A percentile compares a stretch with the other conserved stretches of the same genome.
These are phyloP conservation scores for Metarhizium robertsii DNA, from an alignment of 2,329 filamentous ascomycete species.

Conservation along the genomic window DNA sequence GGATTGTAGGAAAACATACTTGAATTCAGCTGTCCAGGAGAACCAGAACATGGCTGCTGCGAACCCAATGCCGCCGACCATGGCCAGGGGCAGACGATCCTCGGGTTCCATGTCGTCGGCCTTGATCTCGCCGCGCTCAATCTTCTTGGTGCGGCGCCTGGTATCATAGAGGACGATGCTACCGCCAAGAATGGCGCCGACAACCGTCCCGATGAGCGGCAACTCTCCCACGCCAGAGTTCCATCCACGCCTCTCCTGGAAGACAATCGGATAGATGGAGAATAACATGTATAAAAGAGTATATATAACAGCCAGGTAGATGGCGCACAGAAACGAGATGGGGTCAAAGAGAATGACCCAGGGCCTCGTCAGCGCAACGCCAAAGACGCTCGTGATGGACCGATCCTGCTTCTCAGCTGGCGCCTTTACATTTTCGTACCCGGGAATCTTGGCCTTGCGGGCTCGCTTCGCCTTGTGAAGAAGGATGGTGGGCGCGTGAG, in stretches of 20 bases:
- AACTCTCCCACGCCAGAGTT: constrained; percentile 42
- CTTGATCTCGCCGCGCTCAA: constrained; percentile 24
- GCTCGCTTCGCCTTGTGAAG: constrained; percentile 44
- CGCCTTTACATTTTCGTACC: constrained; percentile 42
- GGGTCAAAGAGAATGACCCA: constrained; percentile 46
- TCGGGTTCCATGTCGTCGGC: constrained; percentile 28
- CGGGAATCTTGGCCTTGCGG: constrained; percentile 34
- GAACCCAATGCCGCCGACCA: constrained; percentile 40
- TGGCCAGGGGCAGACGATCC: constrained; percentile 50
- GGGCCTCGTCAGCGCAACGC: constrained; percentile 40
- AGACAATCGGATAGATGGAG: constrained; percentile 46
- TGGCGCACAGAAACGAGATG: constrained; percentile 40
- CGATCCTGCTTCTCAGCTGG: constrained; percentile 35
- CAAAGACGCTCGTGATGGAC: constrained; percentile 35
- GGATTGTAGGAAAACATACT: constrained; percentile 20
- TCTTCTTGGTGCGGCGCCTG: constrained; percentile 25
- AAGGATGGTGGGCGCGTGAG: constrained; percentile 40
- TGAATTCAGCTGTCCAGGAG: constrained; percentile 46
- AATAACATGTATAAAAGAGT: constrained; percentile 49
- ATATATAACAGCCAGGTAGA: constrained; percentile 45
- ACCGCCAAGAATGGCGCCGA: constrained; percentile 37
- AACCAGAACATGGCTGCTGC: constrained; percentile 54
- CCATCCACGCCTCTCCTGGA: constrained; percentile 42
- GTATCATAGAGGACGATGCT: constrained; percentile 31
- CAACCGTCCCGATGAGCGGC: constrained; percentile 38